Conservation (phyloP, 192 early-diverging fungal species). For the Backusella luteola region DNA sequence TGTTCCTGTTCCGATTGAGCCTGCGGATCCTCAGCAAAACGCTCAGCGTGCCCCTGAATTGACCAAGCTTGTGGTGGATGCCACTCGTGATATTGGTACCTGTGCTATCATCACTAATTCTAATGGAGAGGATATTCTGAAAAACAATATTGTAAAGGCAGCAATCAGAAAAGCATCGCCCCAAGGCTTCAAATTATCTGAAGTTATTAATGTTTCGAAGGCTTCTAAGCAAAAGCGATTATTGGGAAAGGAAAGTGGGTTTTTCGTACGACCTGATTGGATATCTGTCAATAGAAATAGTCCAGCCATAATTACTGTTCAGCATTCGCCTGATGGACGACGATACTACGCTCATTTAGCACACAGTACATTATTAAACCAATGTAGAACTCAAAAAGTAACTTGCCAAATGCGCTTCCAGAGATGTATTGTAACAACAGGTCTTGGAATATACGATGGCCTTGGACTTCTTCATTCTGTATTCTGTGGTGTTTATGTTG, state of each 20-base stretch:
- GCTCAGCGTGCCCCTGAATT: conserved; percentile 62
- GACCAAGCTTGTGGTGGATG: conserved; percentile 57
- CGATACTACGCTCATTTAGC: conserved; percentile 45
- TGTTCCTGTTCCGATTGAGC: conserved; percentile 66
- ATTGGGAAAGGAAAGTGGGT: conserved; percentile 59
- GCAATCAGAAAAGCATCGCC: conserved; percentile 26
- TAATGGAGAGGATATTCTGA: conserved; percentile 65
- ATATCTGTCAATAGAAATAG: conserved; percentile 18
- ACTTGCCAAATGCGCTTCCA: conserved; percentile 55
- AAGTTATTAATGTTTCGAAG: conserved; percentile 60
- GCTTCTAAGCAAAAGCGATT: conserved; percentile 61
- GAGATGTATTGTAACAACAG: conserved; percentile 41
- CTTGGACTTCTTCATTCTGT: conserved; percentile 27
- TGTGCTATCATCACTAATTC: conserved; percentile 60
- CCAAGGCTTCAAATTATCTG: conserved; percentile 50
- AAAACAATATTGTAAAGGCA: conserved; percentile 58
- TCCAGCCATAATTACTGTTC: conserved; percentile 59
- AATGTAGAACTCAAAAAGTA: conserved; percentile 61
- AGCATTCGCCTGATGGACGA: conserved; percentile 49
- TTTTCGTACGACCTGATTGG: conserved; percentile 56
- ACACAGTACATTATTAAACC: conserved; percentile 54
- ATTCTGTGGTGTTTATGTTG: conserved; percentile 38
- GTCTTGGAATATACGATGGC: conserved; percentile 19
- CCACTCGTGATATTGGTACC: conserved; percentile 61
- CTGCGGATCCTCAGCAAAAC: conserved; percentile 66